Evolutionary conservation across 441 rosid species (phyloP), one percentile per base, ranked within the genome.

Genomic region (Geranium incanum): DNA sequence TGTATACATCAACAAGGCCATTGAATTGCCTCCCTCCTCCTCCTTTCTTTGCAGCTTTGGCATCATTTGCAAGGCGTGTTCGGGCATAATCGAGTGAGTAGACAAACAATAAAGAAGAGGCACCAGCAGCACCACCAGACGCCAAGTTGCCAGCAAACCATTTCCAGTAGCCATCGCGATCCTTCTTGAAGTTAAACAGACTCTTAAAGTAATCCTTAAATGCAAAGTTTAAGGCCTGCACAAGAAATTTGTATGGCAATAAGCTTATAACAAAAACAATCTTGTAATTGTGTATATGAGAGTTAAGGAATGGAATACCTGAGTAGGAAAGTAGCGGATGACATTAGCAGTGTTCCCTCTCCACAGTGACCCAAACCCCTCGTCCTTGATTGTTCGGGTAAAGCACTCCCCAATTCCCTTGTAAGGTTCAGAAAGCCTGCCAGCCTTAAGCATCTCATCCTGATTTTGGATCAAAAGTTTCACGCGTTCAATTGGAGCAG

Each of bases 291-390:
- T 39, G 33, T 23, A 23, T 23, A 23, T 23, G 1, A 23, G 33
- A 23, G 33, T 23, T 23, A 23, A 23, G 33, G 33, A 23, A 23
- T 23, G 33, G 6, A 39, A 39, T 63, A 87, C 95, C 90, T 89
- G 95, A 57, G 91, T 89, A 39, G 93, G 96, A 79, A 89, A 89
- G 70, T 88, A 89, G 76, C 91, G 91, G 79, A 88, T 89, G 62
- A 89, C 89, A 70, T 89, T 89, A 23, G 91, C 91, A 1, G 96
- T 88, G 84, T 89, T 89, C n/a, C 91, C 93, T 70, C 96, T 85
- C 93, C 96, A 89, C 33, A 23, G 33, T 1, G 33, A 23, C 33
- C 33, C 33, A 23, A 23, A 23, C 33, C 33, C 33, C 33, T 89
- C 95, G 0, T 89, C 91, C 68, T 73, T 36, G 0, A 89, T 72